Evolutionary conservation across 2,329 filamentous ascomycete species (phyloP), one percentile per base, ranked within the genome.

Genomic region (Hypoxylon sp.): DNA sequence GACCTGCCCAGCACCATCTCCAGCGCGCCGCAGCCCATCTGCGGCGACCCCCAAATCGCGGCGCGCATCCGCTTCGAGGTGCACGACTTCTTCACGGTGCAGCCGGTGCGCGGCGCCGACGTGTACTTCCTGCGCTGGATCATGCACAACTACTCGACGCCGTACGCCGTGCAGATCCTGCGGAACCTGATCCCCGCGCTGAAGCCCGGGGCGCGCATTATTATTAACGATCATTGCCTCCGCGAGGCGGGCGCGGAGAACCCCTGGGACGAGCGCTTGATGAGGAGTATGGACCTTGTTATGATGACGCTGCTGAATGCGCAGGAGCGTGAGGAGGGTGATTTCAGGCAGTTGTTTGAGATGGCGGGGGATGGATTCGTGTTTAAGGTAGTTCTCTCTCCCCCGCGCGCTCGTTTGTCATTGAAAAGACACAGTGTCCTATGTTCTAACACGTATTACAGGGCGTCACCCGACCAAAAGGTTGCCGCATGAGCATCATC

Each of bases 291-390:
- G 83, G 85, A 87, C 68, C 73, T 87, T 68, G 76, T 85, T 2
- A 87, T 88, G 85, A 72, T 87, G 73, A 80, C 80, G 8, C 66
- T 86, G 35, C 77, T 86, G 39, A 88, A 87, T 68, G 81, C 85
- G 2, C 82, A 85, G 72, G 86, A 88, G 76, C 80, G 86, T 7
- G 79, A 79, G 2, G 81, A 84, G 66, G 73, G 75, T 5, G 84
- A 86, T 67, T 87, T 86, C 63, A 72, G 75, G 32, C 75, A 77
- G 10, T 68, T 88, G 8, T 87, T 87, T 68, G 73, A 70, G 55
- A 73, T 76, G 35, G 83, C 81, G 1, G 80, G 83, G 60, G 69
- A 77, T 19, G 74, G 83, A 0, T 86, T 85, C 65, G 73, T 78
- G 0, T 85, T 86, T 61, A 79, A 80, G 74, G 83, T 56, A 71